These are phyloP conservation scores for Phytophthora pistaciae DNA, from an alignment of 352 stramenopile genomes.

Conservation along the genomic window DNA sequence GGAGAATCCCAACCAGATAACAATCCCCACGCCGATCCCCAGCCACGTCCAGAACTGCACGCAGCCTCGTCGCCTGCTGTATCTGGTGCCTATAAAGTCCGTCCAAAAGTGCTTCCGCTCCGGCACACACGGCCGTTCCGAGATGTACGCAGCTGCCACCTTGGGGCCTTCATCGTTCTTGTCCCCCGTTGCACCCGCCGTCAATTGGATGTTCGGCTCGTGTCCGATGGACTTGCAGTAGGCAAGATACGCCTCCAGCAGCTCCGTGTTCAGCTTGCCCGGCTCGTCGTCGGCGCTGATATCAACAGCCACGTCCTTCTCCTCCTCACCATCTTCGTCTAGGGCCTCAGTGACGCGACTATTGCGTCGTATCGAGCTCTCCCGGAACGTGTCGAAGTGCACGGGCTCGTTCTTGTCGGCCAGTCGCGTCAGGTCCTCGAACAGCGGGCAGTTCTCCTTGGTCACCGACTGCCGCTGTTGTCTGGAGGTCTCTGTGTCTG, in stretches of 20 bases:
- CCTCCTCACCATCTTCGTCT: slow-evolving; percentile 45
- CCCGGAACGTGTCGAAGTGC: slow-evolving; percentile 52
- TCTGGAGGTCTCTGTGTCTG: neutral
- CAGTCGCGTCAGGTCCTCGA: slow-evolving; percentile 54
- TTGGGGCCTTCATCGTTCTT: neutral
- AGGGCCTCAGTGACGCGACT: slow-evolving; percentile 9
- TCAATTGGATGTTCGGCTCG: slow-evolving; percentile 60
- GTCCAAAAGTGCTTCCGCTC: slow-evolving; percentile 58
- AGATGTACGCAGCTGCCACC: slow-evolving; percentile 16
- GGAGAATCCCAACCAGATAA: slow-evolving; percentile 36
- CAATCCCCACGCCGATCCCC: slow-evolving; percentile 41
- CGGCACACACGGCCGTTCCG: slow-evolving; percentile 10
- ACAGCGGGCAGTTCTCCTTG: slow-evolving; percentile 52
- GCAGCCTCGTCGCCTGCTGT: slow-evolving; percentile 37
- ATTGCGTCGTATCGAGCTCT: slow-evolving; percentile 27
- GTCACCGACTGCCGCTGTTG: neutral
- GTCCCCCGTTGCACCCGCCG: neutral
- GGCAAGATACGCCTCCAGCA: slow-evolving; percentile 94
- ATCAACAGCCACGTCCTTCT: neutral
- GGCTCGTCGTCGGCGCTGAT: slow-evolving; percentile 34
- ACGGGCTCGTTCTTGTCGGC: slow-evolving; percentile 67
- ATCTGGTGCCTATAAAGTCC: slow-evolving; percentile 50
- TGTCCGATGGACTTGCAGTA: slow-evolving; percentile 91
- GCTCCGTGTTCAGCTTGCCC: slow-evolving; percentile 61
- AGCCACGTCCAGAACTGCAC: slow-evolving; percentile 44